Evolutionary conservation across 2,329 filamentous ascomycete genomes (phyloP), one percentile per base, ranked within the genome.

Genomic region (Rachicladosporium sp.): DNA sequence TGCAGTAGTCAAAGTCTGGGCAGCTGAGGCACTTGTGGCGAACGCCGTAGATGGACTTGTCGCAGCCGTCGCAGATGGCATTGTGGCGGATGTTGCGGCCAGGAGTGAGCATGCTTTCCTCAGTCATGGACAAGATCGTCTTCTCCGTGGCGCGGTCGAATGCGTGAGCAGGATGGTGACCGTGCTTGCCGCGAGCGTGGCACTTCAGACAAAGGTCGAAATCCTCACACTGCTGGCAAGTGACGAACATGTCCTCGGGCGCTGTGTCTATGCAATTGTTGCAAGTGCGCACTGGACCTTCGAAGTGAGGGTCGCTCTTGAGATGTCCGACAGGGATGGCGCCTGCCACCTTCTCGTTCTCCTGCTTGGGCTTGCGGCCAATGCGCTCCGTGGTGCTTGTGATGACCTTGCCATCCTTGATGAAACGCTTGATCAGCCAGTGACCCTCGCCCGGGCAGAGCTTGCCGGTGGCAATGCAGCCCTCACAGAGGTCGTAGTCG

Each of bases 1-100:
- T 71, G 69, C 91, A 98, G 66, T 84, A 96, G 56, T 98, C 91
- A 82, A 86, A 98, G 62, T 98, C 91, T 33, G 93, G 91, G 68
- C 91, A 98, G 59, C 86, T 80, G 48, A 96, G 71, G 61, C 91
- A 98, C 72, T 98, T 98, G 74, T 96, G 82, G 51, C 91, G 89
- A 41, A 94, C 73, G 51, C 91, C 93, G 51, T 73, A 71, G 54
- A 98, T 91, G 60, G 77, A 78, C 71, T 76, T 81, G 53, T 96
- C 84, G 60, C 93, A 98, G 31, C 85, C 85, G 66, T 98, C 91
- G 57, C 91, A 98, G 48, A 95, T 79, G 45, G 93, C 91, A 43
- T 83, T 78, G 66, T 98, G 91, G 45, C 74, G 70, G 53, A 79
- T 73, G 59, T 85, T 84, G 45, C 89, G 83, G 49, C 91, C 89